phyloP scores from a whole-genome alignment of 768 basidiomycete genomes.

The Lyophyllum semitale region DNA sequence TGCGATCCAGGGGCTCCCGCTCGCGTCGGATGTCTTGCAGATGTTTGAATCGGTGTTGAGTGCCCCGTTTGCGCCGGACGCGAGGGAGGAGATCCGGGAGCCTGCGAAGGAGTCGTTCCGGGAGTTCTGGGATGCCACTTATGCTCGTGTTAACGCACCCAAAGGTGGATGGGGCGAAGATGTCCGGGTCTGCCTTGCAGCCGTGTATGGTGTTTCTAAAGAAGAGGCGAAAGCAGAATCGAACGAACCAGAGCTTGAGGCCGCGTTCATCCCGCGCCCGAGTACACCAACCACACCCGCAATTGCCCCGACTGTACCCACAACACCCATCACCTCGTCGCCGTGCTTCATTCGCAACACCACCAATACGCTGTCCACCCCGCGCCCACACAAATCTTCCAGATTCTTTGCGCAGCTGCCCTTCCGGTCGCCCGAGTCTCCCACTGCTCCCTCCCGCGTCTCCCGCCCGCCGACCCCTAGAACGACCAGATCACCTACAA shows the following conservation, averaged over 20 bases:
- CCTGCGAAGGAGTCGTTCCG: slow-evolving; percentile 52
- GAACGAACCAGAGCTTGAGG: slow-evolving; percentile 1
- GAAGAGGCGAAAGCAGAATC: not conserved
- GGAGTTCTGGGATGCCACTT: slow-evolving; percentile 63
- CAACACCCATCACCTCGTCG: slow-evolving; percentile 10
- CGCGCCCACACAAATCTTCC: slow-evolving; percentile 13
- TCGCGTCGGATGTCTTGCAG: slow-evolving; percentile 41
- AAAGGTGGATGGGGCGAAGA: slow-evolving; percentile 54
- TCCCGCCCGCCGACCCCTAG: slow-evolving; percentile 32
- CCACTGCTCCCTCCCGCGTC: slow-evolving; percentile 18
- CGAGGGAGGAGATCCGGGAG: slow-evolving; percentile 47
- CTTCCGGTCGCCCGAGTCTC: slow-evolving; percentile 18
- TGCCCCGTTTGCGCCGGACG: slow-evolving; percentile 52
- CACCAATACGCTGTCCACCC: not conserved
- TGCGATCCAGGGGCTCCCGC: slow-evolving; percentile 49
- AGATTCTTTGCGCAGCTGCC: slow-evolving; percentile 12
- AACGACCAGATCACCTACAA: slow-evolving; percentile 30
- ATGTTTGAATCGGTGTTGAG: slow-evolving; percentile 51
- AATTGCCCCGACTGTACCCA: not conserved
- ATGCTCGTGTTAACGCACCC: slow-evolving; percentile 40
- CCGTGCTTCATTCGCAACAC: not conserved
- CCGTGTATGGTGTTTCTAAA: slow-evolving; percentile 9
- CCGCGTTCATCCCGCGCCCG: slow-evolving; percentile 3
- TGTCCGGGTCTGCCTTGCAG: slow-evolving; percentile 32
- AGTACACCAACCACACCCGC: slow-evolving; percentile 4